Conservation (phyloP, 2,329 filamentous ascomycete genomes). For the Aspergillus neoniger region DNA sequence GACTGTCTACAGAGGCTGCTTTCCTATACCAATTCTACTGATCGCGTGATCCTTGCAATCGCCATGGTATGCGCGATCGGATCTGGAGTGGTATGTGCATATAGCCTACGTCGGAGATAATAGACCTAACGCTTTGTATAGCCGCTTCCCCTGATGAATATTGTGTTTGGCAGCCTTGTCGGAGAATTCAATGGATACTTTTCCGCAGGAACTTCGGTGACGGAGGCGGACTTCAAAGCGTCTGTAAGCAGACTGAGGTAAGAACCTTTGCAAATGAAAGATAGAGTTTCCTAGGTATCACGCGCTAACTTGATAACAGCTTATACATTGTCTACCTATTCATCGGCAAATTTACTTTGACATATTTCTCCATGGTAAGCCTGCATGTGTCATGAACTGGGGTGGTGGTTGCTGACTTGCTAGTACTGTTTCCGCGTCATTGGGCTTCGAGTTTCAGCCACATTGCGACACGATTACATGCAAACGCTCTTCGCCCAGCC, state of each 20-base stretch:
- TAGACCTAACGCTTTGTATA: not conserved
- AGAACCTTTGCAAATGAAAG: not conserved
- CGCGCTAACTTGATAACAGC: slow-evolving; percentile 30
- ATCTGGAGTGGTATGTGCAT: slow-evolving; percentile 30
- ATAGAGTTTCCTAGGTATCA: too few relatives aligned
- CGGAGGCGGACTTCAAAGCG: slow-evolving; percentile 51
- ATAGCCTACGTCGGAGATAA: not conserved
- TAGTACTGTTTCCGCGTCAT: slow-evolving; percentile 52
- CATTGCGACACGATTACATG: slow-evolving; percentile 54
- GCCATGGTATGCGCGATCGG: slow-evolving; percentile 26
- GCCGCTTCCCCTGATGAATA: slow-evolving; percentile 56
- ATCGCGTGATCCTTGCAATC: slow-evolving; percentile 22
- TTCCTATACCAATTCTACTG: slow-evolving; percentile 22
- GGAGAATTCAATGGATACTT: slow-evolving; percentile 61
- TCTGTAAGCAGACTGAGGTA: slow-evolving; percentile 47
- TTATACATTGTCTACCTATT: slow-evolving; percentile 63
- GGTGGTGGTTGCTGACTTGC: not conserved
- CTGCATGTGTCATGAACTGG: not conserved
- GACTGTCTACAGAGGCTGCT: slow-evolving; percentile 23
- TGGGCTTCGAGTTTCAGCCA: slow-evolving; percentile 54
- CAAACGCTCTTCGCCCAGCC: slow-evolving; percentile 53
- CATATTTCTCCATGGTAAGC: slow-evolving; percentile 57
- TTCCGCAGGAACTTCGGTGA: slow-evolving; percentile 41
- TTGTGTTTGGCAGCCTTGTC: slow-evolving; percentile 59
- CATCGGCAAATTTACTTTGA: slow-evolving; percentile 55